phyloP scores from a whole-genome alignment of 1,284 basidiomycete genomes.

The Papiliotrema terrestris region DNA sequence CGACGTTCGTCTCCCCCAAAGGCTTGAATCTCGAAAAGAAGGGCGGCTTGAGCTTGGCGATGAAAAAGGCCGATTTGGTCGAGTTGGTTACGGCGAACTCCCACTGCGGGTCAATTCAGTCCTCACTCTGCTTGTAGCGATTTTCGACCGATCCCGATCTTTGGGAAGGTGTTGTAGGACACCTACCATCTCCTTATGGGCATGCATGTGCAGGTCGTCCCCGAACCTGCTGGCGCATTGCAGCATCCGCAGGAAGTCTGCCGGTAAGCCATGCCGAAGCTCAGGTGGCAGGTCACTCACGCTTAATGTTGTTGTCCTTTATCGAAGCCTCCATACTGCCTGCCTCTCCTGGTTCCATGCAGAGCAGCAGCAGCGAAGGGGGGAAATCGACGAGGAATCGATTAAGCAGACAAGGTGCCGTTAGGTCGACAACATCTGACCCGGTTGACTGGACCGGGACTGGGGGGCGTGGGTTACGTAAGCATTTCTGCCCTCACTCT shows the following conservation, averaged over 20 bases:
- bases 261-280: not conserved
- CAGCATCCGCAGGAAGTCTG: constrained; percentile 45
- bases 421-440: too few species aligned
- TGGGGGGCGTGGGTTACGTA: too few species aligned
- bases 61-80: constrained; percentile 44
- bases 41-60: constrained; percentile 35
- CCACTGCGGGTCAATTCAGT: constrained; percentile 30
- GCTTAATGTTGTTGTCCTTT: constrained; percentile 28
- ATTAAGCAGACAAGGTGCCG: too few species aligned
- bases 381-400: too few species aligned
- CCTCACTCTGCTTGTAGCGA: too few species aligned
- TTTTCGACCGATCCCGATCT: too few species aligned
- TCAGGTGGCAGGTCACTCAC: too few species aligned
- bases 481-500: too few species aligned
- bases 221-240: constrained; percentile 47
- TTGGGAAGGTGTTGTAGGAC: too few species aligned
- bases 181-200: constrained; percentile 33
- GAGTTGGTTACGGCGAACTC: constrained; percentile 45
- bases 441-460: not conserved
- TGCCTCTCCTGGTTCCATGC: too few species aligned
- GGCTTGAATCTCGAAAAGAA: constrained; percentile 42
- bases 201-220: constrained; percentile 46
- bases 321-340: constrained; percentile 37
- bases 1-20: constrained; percentile 15
- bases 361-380: too few species aligned